These are phyloP conservation scores for Boechera stricta DNA, from an alignment of 345 rosid genomes.

Conservation along the genomic window DNA sequence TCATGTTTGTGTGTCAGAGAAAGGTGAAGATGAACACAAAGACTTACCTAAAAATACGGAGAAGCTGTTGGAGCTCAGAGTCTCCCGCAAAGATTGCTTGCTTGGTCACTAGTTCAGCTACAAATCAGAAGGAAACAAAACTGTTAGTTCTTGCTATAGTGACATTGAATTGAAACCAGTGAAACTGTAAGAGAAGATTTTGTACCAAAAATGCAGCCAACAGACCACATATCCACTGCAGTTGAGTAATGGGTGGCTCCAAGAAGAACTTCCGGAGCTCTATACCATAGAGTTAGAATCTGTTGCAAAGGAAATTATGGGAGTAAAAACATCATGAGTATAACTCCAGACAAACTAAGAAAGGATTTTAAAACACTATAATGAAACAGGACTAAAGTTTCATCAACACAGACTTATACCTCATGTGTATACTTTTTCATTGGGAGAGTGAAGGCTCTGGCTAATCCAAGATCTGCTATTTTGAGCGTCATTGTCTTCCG, in stretches of 20 bases:
- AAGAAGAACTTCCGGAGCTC: conserved; percentile 95
- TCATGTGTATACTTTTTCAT: conserved; percentile 70
- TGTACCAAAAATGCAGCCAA: conserved; percentile 89
- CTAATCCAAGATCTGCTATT: conserved; percentile 95
- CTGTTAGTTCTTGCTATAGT: neutral
- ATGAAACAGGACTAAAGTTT: conserved; percentile 3
- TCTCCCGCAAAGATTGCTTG: conserved; percentile 94
- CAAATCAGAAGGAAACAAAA: conserved; percentile 30
- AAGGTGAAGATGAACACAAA: conserved; percentile 28
- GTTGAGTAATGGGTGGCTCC: conserved; percentile 98
- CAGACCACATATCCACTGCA: conserved; percentile 97
- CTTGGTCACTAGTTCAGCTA: conserved; percentile 83
- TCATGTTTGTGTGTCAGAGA: neutral
- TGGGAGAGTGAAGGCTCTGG: conserved; percentile 88
- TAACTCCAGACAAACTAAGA: conserved; percentile 8
- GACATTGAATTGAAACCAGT: conserved; percentile 16
- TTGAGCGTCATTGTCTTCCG: conserved; percentile 74
- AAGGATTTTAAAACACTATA: neutral
- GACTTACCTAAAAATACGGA: conserved; percentile 84
- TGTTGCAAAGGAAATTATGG: conserved; percentile 31
- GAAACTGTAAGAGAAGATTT: neutral
- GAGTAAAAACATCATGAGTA: neutral
- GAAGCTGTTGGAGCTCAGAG: conserved; percentile 94
- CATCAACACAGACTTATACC: conserved; percentile 29
- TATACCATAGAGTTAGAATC: conserved; percentile 94